Conservation (phyloP, 352 stramenopile species). For the Globisporangium splendens region DNA sequence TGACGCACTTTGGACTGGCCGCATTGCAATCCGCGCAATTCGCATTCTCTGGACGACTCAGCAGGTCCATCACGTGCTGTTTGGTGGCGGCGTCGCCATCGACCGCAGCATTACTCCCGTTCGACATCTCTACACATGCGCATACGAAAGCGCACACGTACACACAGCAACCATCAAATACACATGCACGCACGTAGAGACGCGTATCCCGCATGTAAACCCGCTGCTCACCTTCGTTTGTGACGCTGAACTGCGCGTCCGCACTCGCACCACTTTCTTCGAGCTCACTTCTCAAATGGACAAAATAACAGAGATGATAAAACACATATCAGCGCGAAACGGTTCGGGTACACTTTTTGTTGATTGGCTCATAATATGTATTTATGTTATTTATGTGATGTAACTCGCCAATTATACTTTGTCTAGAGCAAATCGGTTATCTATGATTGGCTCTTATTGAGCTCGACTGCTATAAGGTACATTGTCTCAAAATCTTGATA, state of each 20-base stretch:
- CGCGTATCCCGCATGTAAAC: no score
- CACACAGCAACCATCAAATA: neutral
- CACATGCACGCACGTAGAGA: no score
- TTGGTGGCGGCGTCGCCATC: constrained; percentile 12
- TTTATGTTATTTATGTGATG: no score
- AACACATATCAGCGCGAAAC: no score
- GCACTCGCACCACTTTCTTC: no score
- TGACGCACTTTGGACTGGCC: constrained; percentile 51
- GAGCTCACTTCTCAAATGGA: no score
- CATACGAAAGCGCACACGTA: neutral
- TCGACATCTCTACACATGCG: constrained; percentile 7
- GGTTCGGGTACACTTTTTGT: no score
- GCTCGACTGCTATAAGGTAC: neutral
- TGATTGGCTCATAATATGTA: neutral
- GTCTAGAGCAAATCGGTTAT: neutral
- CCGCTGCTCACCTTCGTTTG: no score
- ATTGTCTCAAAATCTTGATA: constrained; percentile 17
- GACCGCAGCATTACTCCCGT: neutral
- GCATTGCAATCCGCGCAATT: constrained; percentile 67
- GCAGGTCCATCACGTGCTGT: constrained; percentile 31
- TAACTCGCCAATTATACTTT: neutral
- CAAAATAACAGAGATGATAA: no score
- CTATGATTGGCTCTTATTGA: neutral
- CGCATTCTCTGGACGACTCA: constrained; percentile 54
- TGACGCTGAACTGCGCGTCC: no score